Base-by-base conservation (phyloP, 2,329 filamentous ascomycete genomes). In the Xylaria digitata region DNA sequence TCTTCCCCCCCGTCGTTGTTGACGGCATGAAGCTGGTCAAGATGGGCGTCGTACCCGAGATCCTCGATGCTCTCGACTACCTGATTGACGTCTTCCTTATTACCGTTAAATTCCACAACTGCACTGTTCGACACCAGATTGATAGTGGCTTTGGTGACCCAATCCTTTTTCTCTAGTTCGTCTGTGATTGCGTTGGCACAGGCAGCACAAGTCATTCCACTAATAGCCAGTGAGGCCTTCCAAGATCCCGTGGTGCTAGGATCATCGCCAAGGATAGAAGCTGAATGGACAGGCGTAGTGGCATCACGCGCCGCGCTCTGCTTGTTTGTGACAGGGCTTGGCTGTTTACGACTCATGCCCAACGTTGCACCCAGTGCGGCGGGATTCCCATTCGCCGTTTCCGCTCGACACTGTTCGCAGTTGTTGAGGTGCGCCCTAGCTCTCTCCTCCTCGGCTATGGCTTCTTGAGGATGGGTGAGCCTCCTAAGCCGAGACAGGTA, bases 141-240 rank as follows among this genome's bases (percentile, higher is more conserved):
- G 72, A 93, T 86, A 1, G 81, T 81, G 46, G 87, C 82, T 5
- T 85, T 84, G 56, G 83, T 81, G 30, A 93, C 81, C 81, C 86
- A 90, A 5, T 86, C 82, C 23, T 84, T 78, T 67, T 87, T 85
- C 53, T 85, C 80, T 43, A 93, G 77, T 68, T 86, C 85, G 6
- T 84, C 80, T 13, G 85, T 89, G 71, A 93, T 87, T 45, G 84
- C 82, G 74, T 89, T 89, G 60, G 84, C 84, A 73, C 91, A 94
- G 13, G 89, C 85, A 15, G 88, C 87, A 75, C 91, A 93, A 3
- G 89, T 92, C 90, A 94, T 93, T 59, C 91, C 91, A 32, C 85
- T 87, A 46, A 94, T 84, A 21, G 89, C 86, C n/a, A 80, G 68
- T 4, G 75, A 76, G 45, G 75, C 79, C 43, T 71, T 75, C 74